Conservation (phyloP, 768 basidiomycete genomes). For the Kwoniella dendrophila region DNA sequence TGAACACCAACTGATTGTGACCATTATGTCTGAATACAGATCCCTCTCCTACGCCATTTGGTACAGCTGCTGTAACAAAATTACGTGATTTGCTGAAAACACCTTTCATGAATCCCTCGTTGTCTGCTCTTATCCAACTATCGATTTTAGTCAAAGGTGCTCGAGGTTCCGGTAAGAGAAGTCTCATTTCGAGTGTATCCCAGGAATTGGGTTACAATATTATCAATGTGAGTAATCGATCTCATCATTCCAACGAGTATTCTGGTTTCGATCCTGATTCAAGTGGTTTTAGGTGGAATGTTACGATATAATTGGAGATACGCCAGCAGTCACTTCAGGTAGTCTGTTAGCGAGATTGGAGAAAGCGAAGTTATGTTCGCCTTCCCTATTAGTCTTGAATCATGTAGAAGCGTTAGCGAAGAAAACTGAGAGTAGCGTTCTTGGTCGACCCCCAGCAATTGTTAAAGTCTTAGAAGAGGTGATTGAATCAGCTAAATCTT, state of each 20-base stretch:
- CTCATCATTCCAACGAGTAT: background rate
- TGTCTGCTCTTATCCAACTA: conserved; percentile 67
- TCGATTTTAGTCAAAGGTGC: conserved; percentile 77
- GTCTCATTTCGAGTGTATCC: conserved; percentile 59
- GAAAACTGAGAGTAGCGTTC: conserved; percentile 53
- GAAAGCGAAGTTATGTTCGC: conserved; percentile 73
- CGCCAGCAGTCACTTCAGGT: conserved; percentile 72
- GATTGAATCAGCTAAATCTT: conserved; percentile 58
- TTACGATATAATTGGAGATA: conserved; percentile 78
- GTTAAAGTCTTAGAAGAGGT: conserved; percentile 64
- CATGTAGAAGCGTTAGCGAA: conserved; percentile 66
- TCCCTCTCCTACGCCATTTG: conserved; percentile 21
- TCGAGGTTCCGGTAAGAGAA: conserved; percentile 79
- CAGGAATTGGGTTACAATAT: conserved; percentile 71
- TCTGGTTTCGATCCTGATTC: conserved; percentile 6
- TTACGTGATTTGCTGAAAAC: conserved; percentile 67
- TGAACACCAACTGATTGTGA: background rate
- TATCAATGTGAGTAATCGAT: conserved; percentile 11
- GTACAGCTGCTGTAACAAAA: conserved; percentile 57
- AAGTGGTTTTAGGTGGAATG: conserved; percentile 70
- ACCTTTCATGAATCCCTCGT: conserved; percentile 63
- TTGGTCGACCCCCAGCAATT: conserved; percentile 30
- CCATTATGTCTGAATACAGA: conserved; percentile 8
- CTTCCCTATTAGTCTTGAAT: conserved; percentile 78
- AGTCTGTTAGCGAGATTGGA: conserved; percentile 73